Conservation (phyloP, 768 basidiomycete species). For the Leucocoprinus birnbaumii region DNA sequence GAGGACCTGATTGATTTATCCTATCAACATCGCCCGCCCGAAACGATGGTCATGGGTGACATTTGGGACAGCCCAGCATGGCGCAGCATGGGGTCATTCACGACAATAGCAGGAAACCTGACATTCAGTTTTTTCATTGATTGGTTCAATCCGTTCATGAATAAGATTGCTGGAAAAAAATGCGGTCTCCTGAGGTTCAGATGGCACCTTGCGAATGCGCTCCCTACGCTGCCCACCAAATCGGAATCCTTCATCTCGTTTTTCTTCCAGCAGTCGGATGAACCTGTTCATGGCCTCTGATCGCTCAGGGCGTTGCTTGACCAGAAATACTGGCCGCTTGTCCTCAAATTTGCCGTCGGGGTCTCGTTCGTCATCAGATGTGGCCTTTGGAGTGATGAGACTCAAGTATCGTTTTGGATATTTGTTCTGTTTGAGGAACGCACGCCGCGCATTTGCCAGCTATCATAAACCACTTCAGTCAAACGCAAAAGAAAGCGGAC, state of each 20-base stretch:
- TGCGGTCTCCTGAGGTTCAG: too few relatives aligned
- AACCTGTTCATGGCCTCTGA: too few relatives aligned
- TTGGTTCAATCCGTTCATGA: slow-evolving; percentile 26
- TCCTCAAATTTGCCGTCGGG: slow-evolving; percentile 4
- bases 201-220: too few relatives aligned
- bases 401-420: slow-evolving; percentile 4
- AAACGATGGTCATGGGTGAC: slow-evolving; percentile 12
- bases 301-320: slow-evolving; percentile 2
- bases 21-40: slow-evolving; percentile 13
- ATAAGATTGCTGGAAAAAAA: slow-evolving; percentile 24
- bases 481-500: background rate
- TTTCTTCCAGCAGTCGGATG: too few relatives aligned
- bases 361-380: slow-evolving; percentile 18
- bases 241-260: too few relatives aligned
- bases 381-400: slow-evolving; percentile 15
- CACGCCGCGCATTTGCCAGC: slow-evolving; percentile 3
- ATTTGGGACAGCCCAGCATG: slow-evolving; percentile 23
- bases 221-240: too few relatives aligned
- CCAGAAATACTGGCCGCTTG: background rate
- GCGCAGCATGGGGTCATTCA: slow-evolving; percentile 18
- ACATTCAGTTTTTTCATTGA: slow-evolving; percentile 20
- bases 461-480: too few relatives aligned
- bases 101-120: slow-evolving; percentile 15
- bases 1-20: slow-evolving; percentile 21
- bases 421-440: slow-evolving; percentile 5